These are phyloP conservation scores for Curvularia verruculosa DNA, from an alignment of 2,329 filamentous ascomycete species.

Conservation along the genomic window DNA sequence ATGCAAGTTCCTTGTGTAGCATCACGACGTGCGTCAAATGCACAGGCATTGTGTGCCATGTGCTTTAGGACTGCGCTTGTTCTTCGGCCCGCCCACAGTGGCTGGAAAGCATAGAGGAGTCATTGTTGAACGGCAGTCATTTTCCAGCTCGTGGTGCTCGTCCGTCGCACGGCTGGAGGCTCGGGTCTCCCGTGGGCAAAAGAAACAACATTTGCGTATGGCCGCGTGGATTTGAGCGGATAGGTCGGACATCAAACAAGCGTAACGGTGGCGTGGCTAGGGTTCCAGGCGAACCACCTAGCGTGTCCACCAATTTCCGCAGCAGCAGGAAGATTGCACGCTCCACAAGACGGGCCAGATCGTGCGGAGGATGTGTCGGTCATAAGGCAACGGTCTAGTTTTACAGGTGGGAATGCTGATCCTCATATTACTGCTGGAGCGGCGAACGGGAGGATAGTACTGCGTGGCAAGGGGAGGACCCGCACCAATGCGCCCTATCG, in stretches of 20 bases:
- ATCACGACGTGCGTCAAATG: background rate
- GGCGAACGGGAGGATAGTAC: conserved; percentile 6
- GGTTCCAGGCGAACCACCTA: conserved; percentile 8
- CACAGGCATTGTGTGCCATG: background rate
- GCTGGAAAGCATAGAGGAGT: background rate
- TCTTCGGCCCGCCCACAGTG: background rate
- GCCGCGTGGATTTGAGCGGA: conserved; percentile 3
- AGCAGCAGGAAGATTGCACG: conserved; percentile 9
- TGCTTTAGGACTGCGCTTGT: background rate
- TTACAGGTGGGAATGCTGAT: conserved; percentile 6
- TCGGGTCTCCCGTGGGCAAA: background rate
- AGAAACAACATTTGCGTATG: background rate
- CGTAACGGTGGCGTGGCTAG: conserved; percentile 2
- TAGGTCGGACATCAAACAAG: background rate
- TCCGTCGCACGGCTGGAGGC: background rate
- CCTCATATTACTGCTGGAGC: conserved; percentile 11
- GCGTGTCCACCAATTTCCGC: conserved; percentile 5
- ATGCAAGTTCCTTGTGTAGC: background rate
- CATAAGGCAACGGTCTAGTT: background rate
- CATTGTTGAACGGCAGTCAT: background rate
- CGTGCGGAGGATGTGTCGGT: conserved; percentile 9
- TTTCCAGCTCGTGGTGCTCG: background rate
- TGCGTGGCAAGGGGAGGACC: background rate
- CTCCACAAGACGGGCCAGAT: conserved; percentile 12
- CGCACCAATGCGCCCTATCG: background rate